Percentiles rank a stretch among this genome's conserved stretches.
phyloP scores from a whole-genome alignment of 805 yeast species.

The Hanseniaspora lindneri region DNA sequence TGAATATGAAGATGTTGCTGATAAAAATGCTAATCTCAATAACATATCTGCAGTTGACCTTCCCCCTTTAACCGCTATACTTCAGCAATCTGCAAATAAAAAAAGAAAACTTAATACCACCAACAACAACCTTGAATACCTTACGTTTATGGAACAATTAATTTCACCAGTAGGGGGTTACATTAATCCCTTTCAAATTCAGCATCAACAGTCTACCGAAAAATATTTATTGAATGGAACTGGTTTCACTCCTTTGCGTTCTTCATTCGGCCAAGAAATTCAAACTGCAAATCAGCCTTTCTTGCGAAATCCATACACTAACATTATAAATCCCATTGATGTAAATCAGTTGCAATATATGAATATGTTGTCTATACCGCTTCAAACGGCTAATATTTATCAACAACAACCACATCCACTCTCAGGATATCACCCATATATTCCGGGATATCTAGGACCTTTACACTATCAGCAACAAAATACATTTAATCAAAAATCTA shows the following conservation, averaged over 20 bases:
- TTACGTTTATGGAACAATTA: conserved; percentile 22
- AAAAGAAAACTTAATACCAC: conserved; percentile 10
- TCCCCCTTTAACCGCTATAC: background rate
- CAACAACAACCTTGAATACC: conserved; percentile 14
- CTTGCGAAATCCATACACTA: background rate
- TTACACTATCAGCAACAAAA: conserved; percentile 6
- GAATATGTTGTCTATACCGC: background rate
- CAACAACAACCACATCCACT: conserved; percentile 3
- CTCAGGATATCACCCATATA: background rate
- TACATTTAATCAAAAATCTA: background rate
- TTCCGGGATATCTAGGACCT: background rate
- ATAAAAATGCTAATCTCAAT: conserved; percentile 14
- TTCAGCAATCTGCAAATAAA: conserved; percentile 1
- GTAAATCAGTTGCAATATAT: background rate
- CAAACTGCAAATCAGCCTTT: background rate
- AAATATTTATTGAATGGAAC: conserved; percentile 4
- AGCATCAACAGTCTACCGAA: conserved; percentile 4
- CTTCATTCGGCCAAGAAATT: conserved; percentile 9
- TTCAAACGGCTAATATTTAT: conserved; percentile 6
- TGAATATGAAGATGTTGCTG: conserved; percentile 25
- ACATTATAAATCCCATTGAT: background rate
- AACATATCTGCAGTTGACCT: conserved; percentile 2
- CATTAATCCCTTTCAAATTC: conserved; percentile 18
- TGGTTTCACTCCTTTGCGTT: conserved; percentile 12
- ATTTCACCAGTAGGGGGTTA: conserved; percentile 17